Conservation (phyloP, 257 asterid species). For the Solanum sparsipilum region DNA sequence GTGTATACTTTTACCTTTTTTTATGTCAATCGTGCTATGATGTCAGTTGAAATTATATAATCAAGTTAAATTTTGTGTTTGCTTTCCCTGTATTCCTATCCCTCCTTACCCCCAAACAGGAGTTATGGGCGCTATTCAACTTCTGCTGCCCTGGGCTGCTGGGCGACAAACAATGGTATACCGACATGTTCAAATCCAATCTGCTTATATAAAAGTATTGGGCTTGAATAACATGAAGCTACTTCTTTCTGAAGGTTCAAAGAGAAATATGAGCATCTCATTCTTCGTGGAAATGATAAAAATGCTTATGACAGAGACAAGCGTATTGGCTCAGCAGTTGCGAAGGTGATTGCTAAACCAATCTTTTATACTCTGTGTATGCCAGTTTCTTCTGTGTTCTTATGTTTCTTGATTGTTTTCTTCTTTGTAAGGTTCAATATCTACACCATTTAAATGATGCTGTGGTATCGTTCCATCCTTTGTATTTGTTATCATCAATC, state of each 20-base stretch:
- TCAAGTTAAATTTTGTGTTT: not conserved
- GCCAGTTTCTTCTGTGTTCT: not conserved
- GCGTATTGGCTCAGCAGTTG: slow-evolving; percentile 74
- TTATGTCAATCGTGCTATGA: not conserved
- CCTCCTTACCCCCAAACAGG: slow-evolving; percentile 27
- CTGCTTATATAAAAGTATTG: not conserved
- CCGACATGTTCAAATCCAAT: not conserved
- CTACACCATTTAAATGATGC: not conserved
- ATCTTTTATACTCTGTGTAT: not conserved
- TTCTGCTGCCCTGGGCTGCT: slow-evolving; percentile 85
- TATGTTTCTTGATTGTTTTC: not conserved
- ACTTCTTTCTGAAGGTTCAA: slow-evolving; percentile 47
- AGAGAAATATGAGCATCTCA: slow-evolving; percentile 65
- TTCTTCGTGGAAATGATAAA: slow-evolving; percentile 82
- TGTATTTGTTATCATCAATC: not conserved
- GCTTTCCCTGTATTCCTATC: not conserved
- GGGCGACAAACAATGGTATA: slow-evolving; percentile 82
- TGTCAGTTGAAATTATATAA: not conserved
- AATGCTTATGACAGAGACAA: slow-evolving; percentile 92
- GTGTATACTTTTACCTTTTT: not conserved
- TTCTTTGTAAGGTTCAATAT: not conserved
- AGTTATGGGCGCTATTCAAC: slow-evolving; percentile 89
- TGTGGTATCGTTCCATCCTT: not conserved
- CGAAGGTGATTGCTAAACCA: slow-evolving; percentile 46
- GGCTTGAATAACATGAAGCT: not conserved